These are phyloP conservation scores for Monosporozyma unispora DNA, from an alignment of 805 yeast species.

Conservation along the genomic window DNA sequence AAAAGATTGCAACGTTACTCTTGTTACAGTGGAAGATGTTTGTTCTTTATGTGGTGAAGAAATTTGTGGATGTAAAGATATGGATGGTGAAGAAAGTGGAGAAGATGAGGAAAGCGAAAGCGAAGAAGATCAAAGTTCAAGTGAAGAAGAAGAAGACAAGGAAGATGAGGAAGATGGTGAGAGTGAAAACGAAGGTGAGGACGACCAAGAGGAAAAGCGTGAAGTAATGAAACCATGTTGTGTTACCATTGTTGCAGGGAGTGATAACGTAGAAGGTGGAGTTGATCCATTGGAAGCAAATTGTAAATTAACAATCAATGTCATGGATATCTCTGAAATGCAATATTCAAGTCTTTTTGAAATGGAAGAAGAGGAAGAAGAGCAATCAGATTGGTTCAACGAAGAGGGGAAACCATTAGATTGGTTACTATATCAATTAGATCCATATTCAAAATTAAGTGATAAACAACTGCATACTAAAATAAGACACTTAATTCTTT, in stretches of 20 bases:
- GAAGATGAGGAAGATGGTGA: constrained; percentile 18
- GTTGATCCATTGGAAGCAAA: neutral
- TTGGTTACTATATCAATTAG: constrained; percentile 1
- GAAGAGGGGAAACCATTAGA: constrained; percentile 14
- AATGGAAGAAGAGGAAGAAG: constrained; percentile 4
- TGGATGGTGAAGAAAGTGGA: constrained; percentile 6
- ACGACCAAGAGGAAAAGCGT: constrained; percentile 11
- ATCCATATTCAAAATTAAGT: neutral
- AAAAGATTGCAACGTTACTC: neutral
- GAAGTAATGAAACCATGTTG: constrained; percentile 18
- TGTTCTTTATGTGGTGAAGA: constrained; percentile 3
- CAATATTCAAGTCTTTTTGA: neutral
- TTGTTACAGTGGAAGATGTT: neutral
- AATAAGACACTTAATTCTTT: neutral
- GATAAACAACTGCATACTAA: neutral
- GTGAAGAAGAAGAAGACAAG: constrained; percentile 4
- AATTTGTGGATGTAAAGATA: constrained; percentile 5
- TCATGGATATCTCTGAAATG: neutral
- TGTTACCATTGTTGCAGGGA: constrained; percentile 6
- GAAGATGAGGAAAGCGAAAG: neutral
- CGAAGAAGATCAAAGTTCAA: constrained; percentile 9
- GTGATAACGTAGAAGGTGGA: constrained; percentile 13
- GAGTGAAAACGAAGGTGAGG: constrained; percentile 9
- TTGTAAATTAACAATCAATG: neutral
- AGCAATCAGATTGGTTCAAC: constrained; percentile 31